These are phyloP conservation scores for Fusarium humuli DNA, from an alignment of 2,329 filamentous ascomycete genomes.

Conservation along the genomic window DNA sequence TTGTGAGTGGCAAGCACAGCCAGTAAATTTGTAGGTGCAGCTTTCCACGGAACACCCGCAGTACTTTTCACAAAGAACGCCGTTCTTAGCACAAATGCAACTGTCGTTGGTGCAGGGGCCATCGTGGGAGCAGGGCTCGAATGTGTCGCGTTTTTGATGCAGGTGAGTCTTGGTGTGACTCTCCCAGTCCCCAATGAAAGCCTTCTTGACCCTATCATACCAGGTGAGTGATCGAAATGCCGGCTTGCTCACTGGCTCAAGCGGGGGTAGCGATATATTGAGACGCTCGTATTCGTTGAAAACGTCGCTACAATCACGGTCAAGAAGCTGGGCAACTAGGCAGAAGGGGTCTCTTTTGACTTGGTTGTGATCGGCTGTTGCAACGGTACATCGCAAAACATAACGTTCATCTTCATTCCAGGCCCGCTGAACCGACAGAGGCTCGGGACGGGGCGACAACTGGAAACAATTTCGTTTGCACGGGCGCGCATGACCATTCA, in stretches of 20 bases:
- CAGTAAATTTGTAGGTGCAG: slow-evolving; percentile 73
- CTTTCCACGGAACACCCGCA: slow-evolving; percentile 71
- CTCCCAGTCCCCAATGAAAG: slow-evolving; percentile 66
- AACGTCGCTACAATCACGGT: slow-evolving; percentile 65
- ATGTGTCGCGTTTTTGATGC: slow-evolving; percentile 67
- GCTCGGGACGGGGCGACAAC: slow-evolving; percentile 39
- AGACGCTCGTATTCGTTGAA: slow-evolving; percentile 50
- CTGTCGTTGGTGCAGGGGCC: slow-evolving; percentile 71
- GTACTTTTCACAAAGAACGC: slow-evolving; percentile 77
- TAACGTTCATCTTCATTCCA: slow-evolving; percentile 64
- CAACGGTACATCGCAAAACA: slow-evolving; percentile 61
- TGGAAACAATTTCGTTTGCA: slow-evolving; percentile 59
- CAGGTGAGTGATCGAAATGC: slow-evolving; percentile 61
- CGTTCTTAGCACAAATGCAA: slow-evolving; percentile 72
- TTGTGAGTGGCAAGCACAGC: slow-evolving; percentile 70
- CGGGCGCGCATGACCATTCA: slow-evolving; percentile 40
- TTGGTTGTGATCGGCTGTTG: slow-evolving; percentile 56
- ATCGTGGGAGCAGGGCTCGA: slow-evolving; percentile 76
- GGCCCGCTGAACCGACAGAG: slow-evolving; percentile 34
- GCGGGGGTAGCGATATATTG: slow-evolving; percentile 43
- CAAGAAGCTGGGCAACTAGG: slow-evolving; percentile 61
- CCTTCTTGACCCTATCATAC: slow-evolving; percentile 69
- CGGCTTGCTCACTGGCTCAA: slow-evolving; percentile 46
- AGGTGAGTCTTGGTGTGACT: slow-evolving; percentile 66
- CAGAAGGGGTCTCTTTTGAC: slow-evolving; percentile 60